Evolutionary conservation across 2,329 filamentous ascomycete species (phyloP).

Genomic region (Monilinia aucupariae): DNA sequence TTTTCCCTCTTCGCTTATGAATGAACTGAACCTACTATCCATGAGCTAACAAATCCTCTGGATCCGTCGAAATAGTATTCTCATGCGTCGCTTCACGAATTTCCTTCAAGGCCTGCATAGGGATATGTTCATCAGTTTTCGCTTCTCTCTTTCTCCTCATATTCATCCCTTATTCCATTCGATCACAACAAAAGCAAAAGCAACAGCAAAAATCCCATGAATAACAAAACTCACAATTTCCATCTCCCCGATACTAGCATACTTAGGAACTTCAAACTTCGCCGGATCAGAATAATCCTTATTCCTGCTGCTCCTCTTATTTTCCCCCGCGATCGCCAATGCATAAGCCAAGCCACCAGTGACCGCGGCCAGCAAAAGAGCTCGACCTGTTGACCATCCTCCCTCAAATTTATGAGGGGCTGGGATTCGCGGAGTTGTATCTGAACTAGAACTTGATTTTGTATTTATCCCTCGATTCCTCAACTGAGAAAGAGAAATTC

Average conservation of each 20-base stretch:
- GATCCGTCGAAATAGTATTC: conserved; percentile 57
- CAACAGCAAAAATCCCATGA: background rate
- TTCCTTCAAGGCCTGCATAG: conserved; percentile 47
- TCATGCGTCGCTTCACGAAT: conserved; percentile 48
- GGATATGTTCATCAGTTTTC: background rate
- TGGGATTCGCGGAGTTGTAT: background rate
- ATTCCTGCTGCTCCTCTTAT: conserved; percentile 6
- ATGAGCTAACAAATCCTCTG: conserved; percentile 55
- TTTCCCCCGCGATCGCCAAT: conserved; percentile 20
- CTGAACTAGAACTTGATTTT: background rate
- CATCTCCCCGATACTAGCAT: conserved; percentile 47
- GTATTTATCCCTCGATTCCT: background rate
- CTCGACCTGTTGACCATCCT: conserved; percentile 27
- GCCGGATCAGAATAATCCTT: conserved; percentile 31
- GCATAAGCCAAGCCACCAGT: conserved; percentile 23
- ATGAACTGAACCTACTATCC: conserved; percentile 42
- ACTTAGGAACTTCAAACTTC: conserved; percentile 35
- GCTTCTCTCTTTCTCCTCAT: background rate
- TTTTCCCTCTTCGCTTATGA: background rate
- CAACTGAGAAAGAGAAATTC: background rate
- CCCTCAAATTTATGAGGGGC: background rate
- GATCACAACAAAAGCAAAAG: background rate
- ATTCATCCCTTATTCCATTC: background rate
- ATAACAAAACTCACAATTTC: conserved; percentile 40
- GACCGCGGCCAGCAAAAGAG: conserved; percentile 26